Base-by-base conservation (phyloP, 768 basidiomycete genomes). In the Termitomyces sp. region DNA sequence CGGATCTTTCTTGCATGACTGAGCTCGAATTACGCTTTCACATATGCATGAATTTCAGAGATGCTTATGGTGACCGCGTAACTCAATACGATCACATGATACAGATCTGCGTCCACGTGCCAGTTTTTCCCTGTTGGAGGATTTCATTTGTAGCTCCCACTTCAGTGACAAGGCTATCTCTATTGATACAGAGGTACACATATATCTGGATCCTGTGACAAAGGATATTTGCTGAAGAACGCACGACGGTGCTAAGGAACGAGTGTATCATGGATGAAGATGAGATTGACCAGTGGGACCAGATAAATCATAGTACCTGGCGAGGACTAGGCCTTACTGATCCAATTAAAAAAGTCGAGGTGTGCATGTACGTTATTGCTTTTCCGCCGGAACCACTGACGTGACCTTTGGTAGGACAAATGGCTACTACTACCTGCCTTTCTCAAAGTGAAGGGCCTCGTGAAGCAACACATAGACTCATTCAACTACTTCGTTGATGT, bases 401-500 rank as follows among this genome's bases (percentile, higher is more conserved):
- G 35, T 50, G 53, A 57, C 60, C 34, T 55, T 51, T 49, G 47
- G 14, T 32, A 97, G 95, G 97, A 99, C 68, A 99, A 99, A 85
- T 99, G 97, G 97, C 83, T 97, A 19, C 75, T 99, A 10, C 76
- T 99, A 2, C 97, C 97, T 2, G 96, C 95, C 10, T 99, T 98
- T 65, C 78, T 99, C 50, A 90, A 95, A 72, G 92, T 97, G 58
- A 99, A 99, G 65, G 97, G 97, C 56, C 85, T 99, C 14, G 97
- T 99, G 58, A 98, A 98, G 74, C 97, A 98, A 67, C 97, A 99
- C 67, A 90, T 98, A 62, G 97, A 98, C 70, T 97, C 93, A 8
- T 98, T 93, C 84, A 98, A 98, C 74, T 95, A 96, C 71, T 98
- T 99, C 66, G 93, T 98, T 66, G 91, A 98, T 63, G 87, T 90